Percentiles rank a stretch among this genome's conserved stretches.
Conservation (phyloP, 129 eudicot genomes). For the Artemisia annua region DNA sequence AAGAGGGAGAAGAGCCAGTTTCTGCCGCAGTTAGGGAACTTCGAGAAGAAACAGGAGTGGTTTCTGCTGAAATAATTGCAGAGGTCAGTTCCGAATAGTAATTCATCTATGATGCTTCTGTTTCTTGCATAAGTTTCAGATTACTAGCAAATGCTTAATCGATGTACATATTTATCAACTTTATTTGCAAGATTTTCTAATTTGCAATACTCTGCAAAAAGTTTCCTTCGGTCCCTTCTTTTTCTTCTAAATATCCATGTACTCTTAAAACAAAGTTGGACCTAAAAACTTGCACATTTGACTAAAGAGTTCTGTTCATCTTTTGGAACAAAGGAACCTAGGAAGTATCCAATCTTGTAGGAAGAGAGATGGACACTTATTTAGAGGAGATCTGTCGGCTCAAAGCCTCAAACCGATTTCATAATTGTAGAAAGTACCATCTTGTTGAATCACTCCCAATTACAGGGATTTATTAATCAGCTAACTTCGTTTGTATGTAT, state of each 20-base stretch:
- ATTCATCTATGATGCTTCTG: constrained; percentile 15
- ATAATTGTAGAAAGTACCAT: not conserved
- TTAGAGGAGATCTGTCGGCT: not conserved
- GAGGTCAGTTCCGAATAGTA: constrained; percentile 53
- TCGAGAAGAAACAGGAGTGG: constrained; percentile 94
- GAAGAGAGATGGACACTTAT: not conserved
- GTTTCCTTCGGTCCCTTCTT: not conserved
- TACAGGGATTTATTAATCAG: not conserved
- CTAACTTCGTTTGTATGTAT: constrained; percentile 14
- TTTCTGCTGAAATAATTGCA: constrained; percentile 81
- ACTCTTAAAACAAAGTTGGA: not conserved
- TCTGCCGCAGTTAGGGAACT: constrained; percentile 89
- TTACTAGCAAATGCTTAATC: not conserved
- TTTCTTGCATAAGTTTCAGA: not conserved
- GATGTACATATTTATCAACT: not conserved
- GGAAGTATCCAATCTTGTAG: not conserved
- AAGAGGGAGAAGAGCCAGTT: constrained; percentile 90
- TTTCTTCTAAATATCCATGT: not conserved
- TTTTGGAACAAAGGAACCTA: not conserved
- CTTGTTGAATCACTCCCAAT: not conserved
- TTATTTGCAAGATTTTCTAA: not conserved
- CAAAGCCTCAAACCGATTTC: not conserved
- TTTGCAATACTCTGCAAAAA: not conserved
- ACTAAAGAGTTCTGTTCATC: constrained; percentile 7
- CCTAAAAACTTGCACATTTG: not conserved